Base-by-base conservation (phyloP, 2,329 filamentous ascomycete genomes). In the Nemania sp. region DNA sequence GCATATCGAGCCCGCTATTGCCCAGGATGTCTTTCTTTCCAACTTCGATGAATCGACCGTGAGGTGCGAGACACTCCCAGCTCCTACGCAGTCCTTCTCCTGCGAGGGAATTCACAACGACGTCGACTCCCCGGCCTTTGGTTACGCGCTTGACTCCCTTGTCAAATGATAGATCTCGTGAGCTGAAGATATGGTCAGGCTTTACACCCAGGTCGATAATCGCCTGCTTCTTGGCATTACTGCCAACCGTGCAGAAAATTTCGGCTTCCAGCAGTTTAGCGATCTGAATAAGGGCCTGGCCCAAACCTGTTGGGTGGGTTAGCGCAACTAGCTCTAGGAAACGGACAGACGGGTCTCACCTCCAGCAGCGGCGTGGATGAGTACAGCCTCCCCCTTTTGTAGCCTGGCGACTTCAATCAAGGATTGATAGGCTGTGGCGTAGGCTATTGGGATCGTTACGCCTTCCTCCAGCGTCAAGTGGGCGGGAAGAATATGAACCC, bases 11-110 rank as follows among this genome's bases (percentile, higher is more conserved):
- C 26, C 56, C 47, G 18, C 56, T 56, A 32, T 66, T 62, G 20
- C 45, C 56, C 27, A 55, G 8, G 10, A 66, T 62, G 29, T 66
- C 63, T 41, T n/a, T 41, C 45, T 66, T 66, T 13, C 63, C 63
- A 5, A 66, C 51, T 27, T 66, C 63, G 41, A 66, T 62, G 32
- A 66, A 66, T 35, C 63, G 57, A 26, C 63, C 63, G 18, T 66
- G 61, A 2, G 63, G 56, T 3, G 63, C 63, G 35, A 66, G 58
- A 27, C 63, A 66, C 38, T 66, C 63, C 63, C 63, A 66, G 38
- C 59, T 62, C 49, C 54, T 62, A 49, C 59, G 59, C 13, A 62
- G 43, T 32, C 32, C 59, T 45, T 62, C 59, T 62, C 62, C 62
- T 4, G 62, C 52, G 1, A 64, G 62, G 3, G 62, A 64, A 22